Base-by-base conservation (phyloP, 352 stramenopile species). In the Peronospora belbahrii region DNA sequence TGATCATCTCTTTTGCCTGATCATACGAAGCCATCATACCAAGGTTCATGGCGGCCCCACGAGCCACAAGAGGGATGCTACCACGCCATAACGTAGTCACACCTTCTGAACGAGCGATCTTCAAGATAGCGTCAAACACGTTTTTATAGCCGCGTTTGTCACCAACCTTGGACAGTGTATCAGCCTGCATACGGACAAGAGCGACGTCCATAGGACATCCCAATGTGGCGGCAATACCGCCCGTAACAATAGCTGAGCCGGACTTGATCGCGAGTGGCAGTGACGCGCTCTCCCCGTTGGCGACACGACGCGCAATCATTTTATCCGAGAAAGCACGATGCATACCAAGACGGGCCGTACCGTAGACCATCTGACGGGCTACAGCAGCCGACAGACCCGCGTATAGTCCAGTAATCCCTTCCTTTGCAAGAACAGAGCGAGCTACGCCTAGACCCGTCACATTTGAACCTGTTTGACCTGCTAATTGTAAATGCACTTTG, bases 11-110 rank as follows among this genome's bases (percentile, higher is more conserved):
- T 68, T 98, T 98, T 17, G 95, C 92, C 74, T 99, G 94, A 75
- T 99, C 97, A 67, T 99, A 99, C 55, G 90, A 98, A 13, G 96
- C 96, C 79, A 99, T 91, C 97, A 99, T 98, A 44, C 96, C 96
- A n/a, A 99, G 90, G 74, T 99, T 99, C 94, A 99, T 98, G 45
- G 93, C 82, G 47, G 98, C 98, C 20, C 95, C 97, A 59, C 97
- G 85, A 13, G 97, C 82, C 33, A 99, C 94, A n/a, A 95, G 83
- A 15, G 92, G 91, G 27, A 93, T 66, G 45, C 78, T 92, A 6
- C 92, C 92, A 18, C 88, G 72, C 86, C 88, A 98, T 24, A 97
- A 71, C 33, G 88, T 96, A 14, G 55, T 22, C 1, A 97, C 56
- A 24, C 92, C 91, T 45, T 98, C 92, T 5, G 91, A 70, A 13